Percentiles rank a stretch among this genome's conserved stretches.
Conservation (phyloP, 257 asterid genomes). For the Linaria vulgaris region DNA sequence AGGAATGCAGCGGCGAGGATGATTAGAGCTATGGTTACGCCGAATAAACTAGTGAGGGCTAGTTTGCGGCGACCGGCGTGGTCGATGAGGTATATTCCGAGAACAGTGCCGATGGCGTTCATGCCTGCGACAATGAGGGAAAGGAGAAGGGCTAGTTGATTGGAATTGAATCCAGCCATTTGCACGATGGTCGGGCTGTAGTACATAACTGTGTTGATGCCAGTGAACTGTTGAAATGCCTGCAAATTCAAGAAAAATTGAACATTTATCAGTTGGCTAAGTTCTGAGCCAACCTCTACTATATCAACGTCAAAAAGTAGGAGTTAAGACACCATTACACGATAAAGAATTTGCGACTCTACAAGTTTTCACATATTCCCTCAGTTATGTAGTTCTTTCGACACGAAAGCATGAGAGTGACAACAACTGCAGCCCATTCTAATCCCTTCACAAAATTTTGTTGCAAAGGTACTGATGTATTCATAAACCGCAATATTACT, state of each 20-base stretch:
- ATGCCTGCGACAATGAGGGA: constrained; percentile 70
- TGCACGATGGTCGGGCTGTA: constrained; percentile 93
- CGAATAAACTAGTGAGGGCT: constrained; percentile 71
- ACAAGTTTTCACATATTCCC: too few relatives aligned
- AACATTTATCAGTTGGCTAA: background rate
- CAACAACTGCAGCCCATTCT: too few relatives aligned
- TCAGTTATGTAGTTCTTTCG: too few relatives aligned
- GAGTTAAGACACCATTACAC: too few relatives aligned
- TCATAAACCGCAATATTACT: too few relatives aligned
- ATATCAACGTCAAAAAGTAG: too few relatives aligned
- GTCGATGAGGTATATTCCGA: constrained; percentile 85
- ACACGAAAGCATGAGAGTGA: too few relatives aligned
- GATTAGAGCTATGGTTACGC: constrained; percentile 73
- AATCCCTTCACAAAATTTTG: too few relatives aligned
- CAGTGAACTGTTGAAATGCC: constrained; percentile 96
- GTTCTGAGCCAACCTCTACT: too few relatives aligned
- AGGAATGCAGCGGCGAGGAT: constrained; percentile 59
- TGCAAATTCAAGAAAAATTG: constrained; percentile 35
- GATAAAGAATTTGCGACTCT: too few relatives aligned
- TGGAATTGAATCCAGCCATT: constrained; percentile 91
- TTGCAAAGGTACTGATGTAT: too few relatives aligned
- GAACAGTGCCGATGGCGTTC: constrained; percentile 76
- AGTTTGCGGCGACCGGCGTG: constrained; percentile 72
- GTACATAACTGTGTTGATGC: constrained; percentile 91
- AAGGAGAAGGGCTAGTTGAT: constrained; percentile 76